Percentiles rank a stretch among this genome's conserved stretches.
phyloP scores from a whole-genome alignment of 1,284 basidiomycete species.

The Volvariella surrecta region DNA sequence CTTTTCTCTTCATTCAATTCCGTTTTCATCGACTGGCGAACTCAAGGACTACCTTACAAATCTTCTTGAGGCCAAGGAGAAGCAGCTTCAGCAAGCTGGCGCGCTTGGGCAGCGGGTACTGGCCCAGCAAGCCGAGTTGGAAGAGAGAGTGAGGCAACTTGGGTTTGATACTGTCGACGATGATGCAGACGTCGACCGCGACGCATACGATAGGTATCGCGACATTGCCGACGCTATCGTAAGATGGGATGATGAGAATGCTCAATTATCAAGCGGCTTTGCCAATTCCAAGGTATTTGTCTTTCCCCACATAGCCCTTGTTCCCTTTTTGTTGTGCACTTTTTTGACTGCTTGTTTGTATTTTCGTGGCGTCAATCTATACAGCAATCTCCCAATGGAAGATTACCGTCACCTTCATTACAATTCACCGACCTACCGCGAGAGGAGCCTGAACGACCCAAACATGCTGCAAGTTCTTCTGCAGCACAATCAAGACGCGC shows the following conservation, averaged over 20 bases:
- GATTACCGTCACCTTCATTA: conserved; percentile 26
- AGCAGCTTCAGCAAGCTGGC: conserved; percentile 84
- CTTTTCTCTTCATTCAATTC: conserved; percentile 20
- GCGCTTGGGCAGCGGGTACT: conserved; percentile 87
- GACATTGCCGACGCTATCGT: conserved; percentile 75
- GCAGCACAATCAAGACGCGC: conserved; percentile 76
- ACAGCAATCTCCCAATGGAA: conserved; percentile 26
- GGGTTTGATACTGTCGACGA: conserved; percentile 47
- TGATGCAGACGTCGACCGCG: conserved; percentile 50
- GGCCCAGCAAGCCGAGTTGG: conserved; percentile 85
- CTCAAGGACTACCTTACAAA: conserved; percentile 71
- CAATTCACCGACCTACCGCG: conserved; percentile 30
- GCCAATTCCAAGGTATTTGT: conserved; percentile 50
- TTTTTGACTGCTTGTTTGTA: conserved; percentile 5
- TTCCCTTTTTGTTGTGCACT: conserved; percentile 1
- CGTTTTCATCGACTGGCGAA: conserved; percentile 47
- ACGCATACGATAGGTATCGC: conserved; percentile 62
- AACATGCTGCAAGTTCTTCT: conserved; percentile 36
- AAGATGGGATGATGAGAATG: conserved; percentile 80
- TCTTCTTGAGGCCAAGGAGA: conserved; percentile 82
- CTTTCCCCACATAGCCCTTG: neutral
- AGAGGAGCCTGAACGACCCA: conserved; percentile 35
- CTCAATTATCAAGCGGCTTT: conserved; percentile 66
- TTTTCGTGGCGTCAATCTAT: conserved; percentile 6
- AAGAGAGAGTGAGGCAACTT: conserved; percentile 76